Percentiles rank a stretch among this genome's conserved stretches.
Conservation (phyloP, 1,284 basidiomycete species). For the Heterobasidion parviporum region DNA sequence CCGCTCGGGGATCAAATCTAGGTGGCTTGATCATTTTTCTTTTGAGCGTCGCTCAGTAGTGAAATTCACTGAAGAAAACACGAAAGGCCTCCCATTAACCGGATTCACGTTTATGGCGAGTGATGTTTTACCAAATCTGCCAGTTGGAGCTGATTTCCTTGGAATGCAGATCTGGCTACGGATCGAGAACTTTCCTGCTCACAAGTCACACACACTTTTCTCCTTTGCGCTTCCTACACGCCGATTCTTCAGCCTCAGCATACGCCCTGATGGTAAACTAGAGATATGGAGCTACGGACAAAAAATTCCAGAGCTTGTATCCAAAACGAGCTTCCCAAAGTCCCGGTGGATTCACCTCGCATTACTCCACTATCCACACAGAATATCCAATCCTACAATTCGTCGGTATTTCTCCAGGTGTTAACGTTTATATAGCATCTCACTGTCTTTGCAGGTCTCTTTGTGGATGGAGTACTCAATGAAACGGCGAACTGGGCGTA, state of each 20-base stretch:
- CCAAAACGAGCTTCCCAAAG: slow-evolving; percentile 37
- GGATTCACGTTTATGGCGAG: slow-evolving; percentile 63
- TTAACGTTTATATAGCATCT: neutral
- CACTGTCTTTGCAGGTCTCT: slow-evolving; percentile 40
- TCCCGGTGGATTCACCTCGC: slow-evolving; percentile 63
- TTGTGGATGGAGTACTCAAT: slow-evolving; percentile 59
- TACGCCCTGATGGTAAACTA: slow-evolving; percentile 50
- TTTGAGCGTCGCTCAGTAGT: slow-evolving; percentile 48
- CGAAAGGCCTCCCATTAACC: slow-evolving; percentile 41
- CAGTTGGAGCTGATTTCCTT: neutral
- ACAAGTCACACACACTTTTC: slow-evolving; percentile 36
- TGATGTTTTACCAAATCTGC: neutral
- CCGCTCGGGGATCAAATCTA: slow-evolving; percentile 56
- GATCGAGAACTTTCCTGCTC: slow-evolving; percentile 47
- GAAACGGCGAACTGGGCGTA: slow-evolving; percentile 57
- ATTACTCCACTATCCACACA: slow-evolving; percentile 54
- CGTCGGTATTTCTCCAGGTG: slow-evolving; percentile 33
- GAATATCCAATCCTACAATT: slow-evolving; percentile 45
- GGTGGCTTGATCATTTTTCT: slow-evolving; percentile 70
- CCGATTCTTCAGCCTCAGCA: slow-evolving; percentile 32
- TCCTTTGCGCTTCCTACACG: slow-evolving; percentile 28
- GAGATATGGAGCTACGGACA: slow-evolving; percentile 38
- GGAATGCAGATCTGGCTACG: slow-evolving; percentile 54
- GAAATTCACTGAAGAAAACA: slow-evolving; percentile 31
- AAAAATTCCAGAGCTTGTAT: slow-evolving; percentile 31